Conservation (phyloP, 2,329 filamentous ascomycete genomes). For the Penicillium occitanis region DNA sequence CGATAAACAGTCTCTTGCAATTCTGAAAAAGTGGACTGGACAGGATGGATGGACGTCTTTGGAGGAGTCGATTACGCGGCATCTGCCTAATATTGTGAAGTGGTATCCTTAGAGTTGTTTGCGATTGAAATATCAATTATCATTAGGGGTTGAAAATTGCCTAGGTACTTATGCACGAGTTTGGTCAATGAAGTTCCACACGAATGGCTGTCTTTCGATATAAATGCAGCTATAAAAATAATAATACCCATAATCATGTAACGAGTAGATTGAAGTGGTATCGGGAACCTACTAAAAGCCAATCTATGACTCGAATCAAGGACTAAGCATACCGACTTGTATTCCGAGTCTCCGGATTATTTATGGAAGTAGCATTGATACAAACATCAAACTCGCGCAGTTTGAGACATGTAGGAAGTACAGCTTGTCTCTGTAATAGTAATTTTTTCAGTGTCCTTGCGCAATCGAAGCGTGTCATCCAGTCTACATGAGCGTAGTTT, state of each 20-base stretch:
- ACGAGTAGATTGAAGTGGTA: background rate
- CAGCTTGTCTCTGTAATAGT: background rate
- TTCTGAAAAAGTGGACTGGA: constrained; percentile 16
- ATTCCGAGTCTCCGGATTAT: background rate
- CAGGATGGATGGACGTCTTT: constrained; percentile 13
- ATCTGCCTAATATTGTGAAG: background rate
- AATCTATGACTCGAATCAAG: background rate
- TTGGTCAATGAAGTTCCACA: background rate
- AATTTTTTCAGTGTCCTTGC: background rate
- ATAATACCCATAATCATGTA: background rate
- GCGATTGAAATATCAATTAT: background rate
- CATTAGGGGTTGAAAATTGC: background rate
- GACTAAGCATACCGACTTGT: background rate
- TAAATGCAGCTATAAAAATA: background rate
- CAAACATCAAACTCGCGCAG: background rate
- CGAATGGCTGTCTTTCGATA: background rate
- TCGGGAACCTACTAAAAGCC: background rate
- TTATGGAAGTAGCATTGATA: background rate
- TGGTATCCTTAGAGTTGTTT: background rate
- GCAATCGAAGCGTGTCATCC: background rate
- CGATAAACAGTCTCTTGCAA: constrained; percentile 4
- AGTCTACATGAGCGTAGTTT: background rate
- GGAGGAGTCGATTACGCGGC: constrained; percentile 1
- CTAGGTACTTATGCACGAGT: background rate
- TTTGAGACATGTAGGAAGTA: background rate